Evolutionary conservation across 495 filamentous ascomycete species (phyloP).

Genomic region (Penicillium atrosanguineum): DNA sequence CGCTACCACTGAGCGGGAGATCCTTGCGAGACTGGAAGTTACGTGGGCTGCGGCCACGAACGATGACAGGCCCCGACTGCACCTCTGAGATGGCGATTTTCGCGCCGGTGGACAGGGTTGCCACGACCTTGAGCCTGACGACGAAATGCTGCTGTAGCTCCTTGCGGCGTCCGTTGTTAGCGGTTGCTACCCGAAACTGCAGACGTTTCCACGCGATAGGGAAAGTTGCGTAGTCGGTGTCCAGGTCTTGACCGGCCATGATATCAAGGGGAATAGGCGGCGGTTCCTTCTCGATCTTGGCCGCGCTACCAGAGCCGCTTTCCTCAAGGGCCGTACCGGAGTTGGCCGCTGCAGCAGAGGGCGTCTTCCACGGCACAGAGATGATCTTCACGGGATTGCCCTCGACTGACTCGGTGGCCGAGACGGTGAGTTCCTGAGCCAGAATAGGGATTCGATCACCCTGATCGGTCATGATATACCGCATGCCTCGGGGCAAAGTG

Average conservation of each 20-base stretch:
- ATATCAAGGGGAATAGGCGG: constrained; percentile 69
- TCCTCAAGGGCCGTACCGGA: constrained; percentile 50
- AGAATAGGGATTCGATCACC: constrained; percentile 71
- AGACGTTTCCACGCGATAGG: constrained; percentile 87
- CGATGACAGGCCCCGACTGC: constrained; percentile 72
- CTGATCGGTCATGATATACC: constrained; percentile 73
- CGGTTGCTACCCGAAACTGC: constrained; percentile 90
- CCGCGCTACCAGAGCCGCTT: constrained; percentile 45
- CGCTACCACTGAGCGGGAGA: constrained; percentile 68
- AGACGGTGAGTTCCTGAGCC: constrained; percentile 75
- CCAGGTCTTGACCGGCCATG: constrained; percentile 72
- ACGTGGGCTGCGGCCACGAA: constrained; percentile 72
- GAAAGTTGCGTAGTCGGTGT: constrained; percentile 74
- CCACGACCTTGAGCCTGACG: constrained; percentile 69
- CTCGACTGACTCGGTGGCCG: constrained; percentile 87
- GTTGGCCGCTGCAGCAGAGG: constrained; percentile 53
- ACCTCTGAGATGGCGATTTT: constrained; percentile 69
- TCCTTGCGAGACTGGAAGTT: constrained; percentile 80
- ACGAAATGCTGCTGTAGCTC: constrained; percentile 83
- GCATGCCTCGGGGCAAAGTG: constrained; percentile 67
- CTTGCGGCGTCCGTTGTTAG: constrained; percentile 74
- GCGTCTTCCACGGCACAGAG: constrained; percentile 89
- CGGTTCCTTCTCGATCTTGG: constrained; percentile 65
- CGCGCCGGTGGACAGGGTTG: constrained; percentile 64
- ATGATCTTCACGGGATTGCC: constrained; percentile 88